A percentile compares a stretch with the other conserved stretches of the same genome.
phyloP scores from a whole-genome alignment of 2,329 filamentous ascomycete species.

The Ascosphaera acerosa region DNA sequence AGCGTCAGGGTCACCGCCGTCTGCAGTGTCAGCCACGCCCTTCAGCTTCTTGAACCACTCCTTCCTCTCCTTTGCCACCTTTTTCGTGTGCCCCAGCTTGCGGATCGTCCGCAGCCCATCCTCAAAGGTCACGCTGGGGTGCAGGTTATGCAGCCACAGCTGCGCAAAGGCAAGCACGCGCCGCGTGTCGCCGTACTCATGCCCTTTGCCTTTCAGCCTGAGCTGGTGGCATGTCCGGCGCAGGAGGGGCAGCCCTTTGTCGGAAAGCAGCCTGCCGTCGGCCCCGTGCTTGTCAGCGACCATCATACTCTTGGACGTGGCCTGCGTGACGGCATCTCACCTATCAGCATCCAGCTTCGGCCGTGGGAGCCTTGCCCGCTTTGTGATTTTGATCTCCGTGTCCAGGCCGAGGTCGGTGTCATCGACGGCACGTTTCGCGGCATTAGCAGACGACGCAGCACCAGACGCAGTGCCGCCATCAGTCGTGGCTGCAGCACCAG shows the following conservation, averaged over 20 bases:
- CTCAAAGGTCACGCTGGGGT: constrained; percentile 77
- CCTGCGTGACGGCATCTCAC: constrained; percentile 26
- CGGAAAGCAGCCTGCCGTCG: constrained; percentile 53
- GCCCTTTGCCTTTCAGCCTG: constrained; percentile 74
- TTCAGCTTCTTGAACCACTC: constrained; percentile 51
- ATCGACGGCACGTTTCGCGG: neutral
- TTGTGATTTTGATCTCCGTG: constrained; percentile 59
- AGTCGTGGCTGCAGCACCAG: constrained; percentile 13
- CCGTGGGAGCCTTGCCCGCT: constrained; percentile 40
- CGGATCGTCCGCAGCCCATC: constrained; percentile 81
- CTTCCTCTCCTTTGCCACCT: constrained; percentile 45
- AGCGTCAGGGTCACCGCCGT: neutral
- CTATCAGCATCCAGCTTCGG: constrained; percentile 70
- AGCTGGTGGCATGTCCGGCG: constrained; percentile 43
- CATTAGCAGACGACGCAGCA: constrained; percentile 16
- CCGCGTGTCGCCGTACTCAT: constrained; percentile 74
- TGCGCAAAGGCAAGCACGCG: constrained; percentile 77
- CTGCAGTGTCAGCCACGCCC: neutral
- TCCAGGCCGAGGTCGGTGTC: constrained; percentile 42
- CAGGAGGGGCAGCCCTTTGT: constrained; percentile 60
- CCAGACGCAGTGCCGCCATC: constrained; percentile 25
- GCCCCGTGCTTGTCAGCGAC: constrained; percentile 2
- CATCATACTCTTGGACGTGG: too few species aligned
- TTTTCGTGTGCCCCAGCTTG: constrained; percentile 69
- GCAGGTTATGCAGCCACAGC: constrained; percentile 88